phyloP scores from a whole-genome alignment of 331 rosid genomes.

The Rosa hybrid region DNA sequence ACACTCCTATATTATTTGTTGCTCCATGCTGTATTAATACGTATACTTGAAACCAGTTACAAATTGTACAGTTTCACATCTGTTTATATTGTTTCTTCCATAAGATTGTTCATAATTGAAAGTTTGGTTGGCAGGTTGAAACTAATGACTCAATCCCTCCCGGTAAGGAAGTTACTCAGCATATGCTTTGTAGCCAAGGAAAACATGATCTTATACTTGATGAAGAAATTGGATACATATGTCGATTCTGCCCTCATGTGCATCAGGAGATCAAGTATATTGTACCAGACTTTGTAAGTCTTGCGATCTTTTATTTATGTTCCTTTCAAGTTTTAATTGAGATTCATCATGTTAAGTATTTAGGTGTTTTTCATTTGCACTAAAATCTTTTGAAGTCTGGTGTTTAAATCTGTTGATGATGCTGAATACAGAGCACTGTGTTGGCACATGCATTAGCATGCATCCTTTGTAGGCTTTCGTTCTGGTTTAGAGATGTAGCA shows the following conservation, averaged over 20 bases:
- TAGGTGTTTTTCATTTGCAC: too few species aligned
- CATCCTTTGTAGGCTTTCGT: too few species aligned
- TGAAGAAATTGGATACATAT: slow-evolving; percentile 34
- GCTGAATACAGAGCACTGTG: too few species aligned
- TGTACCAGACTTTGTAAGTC: slow-evolving; percentile 59
- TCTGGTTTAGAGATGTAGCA: too few species aligned
- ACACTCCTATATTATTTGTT: not conserved
- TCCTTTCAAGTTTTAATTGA: not conserved
- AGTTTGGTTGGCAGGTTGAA: slow-evolving; percentile 38
- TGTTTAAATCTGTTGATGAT: too few species aligned
- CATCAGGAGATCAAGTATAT: slow-evolving; percentile 41
- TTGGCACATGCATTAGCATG: too few species aligned
- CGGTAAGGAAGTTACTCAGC: slow-evolving; percentile 12
- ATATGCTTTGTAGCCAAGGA: slow-evolving; percentile 43
- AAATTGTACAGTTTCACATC: not conserved
- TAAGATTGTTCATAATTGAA: not conserved
- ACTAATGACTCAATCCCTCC: slow-evolving; percentile 20
- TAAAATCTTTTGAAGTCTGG: too few species aligned
- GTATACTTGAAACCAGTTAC: not conserved
- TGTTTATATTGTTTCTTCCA: not conserved
- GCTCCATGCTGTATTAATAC: not conserved
- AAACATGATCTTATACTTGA: slow-evolving; percentile 41
- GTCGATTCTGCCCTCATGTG: slow-evolving; percentile 33
- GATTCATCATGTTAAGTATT: not conserved
- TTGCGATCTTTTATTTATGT: not conserved